Base-by-base conservation (phyloP, 352 stramenopile species). In the Albugo candida region DNA sequence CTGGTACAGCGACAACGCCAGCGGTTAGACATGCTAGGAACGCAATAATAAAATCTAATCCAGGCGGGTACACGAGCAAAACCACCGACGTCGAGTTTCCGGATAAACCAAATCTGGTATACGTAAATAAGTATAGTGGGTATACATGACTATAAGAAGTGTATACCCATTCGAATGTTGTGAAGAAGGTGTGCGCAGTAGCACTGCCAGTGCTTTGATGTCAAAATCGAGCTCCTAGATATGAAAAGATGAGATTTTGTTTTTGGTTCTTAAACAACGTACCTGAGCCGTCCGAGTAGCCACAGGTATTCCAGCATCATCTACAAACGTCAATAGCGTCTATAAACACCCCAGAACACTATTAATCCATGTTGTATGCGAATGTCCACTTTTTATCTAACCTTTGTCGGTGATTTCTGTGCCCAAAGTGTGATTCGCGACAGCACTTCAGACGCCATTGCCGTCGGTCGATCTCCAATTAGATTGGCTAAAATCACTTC, bases 61-160 rank as follows among this genome's bases (percentile, higher is more conserved):
- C 93, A 10, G 96, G 96, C 21, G 94, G 91, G 57, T 98, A 99
- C 21, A 98, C 93, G 18, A 99, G 71, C 35, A 99, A 59, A 16
- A 95, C 38, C 84, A 34, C 71, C 75, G 39, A 92, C 74, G 11
- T 77, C 85, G 17, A 61, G 52, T 40, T 75, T 64, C 13, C 88
- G 41, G 1, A 65, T 68, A 31, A 86, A 47, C 34, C 77, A 86
- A 48, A 10, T 40, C 38, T 11, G 13, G 14, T 24, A 52, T 14
- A 47, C 24, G 34, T 36, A 48, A 40, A 16, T 49, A 36, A 38
- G 47, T 45, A n/a, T 8, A 4, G 1, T 13, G 49, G 11, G 40
- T 10, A 48, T 13, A 41, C 13, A 27, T 13, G 20, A 17, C 49
- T 13, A 2, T 5, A 11, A 37, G 31, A 4, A 20, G 41, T 59